Base-by-base conservation (phyloP, 805 yeast genomes). In the Spathaspora gorwiae region DNA sequence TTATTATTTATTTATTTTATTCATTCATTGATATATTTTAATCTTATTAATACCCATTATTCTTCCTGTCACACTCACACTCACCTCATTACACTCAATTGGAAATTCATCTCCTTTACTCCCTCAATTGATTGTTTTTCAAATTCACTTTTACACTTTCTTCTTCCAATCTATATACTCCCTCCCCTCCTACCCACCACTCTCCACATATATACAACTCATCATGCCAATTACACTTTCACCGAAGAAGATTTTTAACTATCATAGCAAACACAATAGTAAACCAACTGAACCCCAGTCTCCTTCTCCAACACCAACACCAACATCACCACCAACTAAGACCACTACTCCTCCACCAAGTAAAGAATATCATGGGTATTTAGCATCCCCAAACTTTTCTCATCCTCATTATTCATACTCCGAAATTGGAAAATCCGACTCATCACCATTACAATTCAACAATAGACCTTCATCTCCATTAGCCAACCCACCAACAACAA, bases 401-500 rank as follows among this genome's bases (percentile, higher is more conserved):
- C 19, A 24, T 27, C 26, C 42, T 26, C 32, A 43, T 36, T 24
- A 15, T 9, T 15, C 11, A 36, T 26, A 35, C 39, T 26, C 39
- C 30, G 31, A 36, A 11, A 26, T 26, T 7, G 14, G 29, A 12
- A 14, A 8, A 5, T 5, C 15, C 11, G 7, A 8, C 11, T 9
- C 9, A 35, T 24, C 26, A 2, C 26, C 37, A n/a, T 3, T 12
- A 10, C n/a, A 29, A 3, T 9, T 29, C 12, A 19, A 19, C 24
- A 37, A 15, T 15, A 26, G 35, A 39, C 34, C 44, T 8, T 12
- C 48, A 15, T 45, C 48, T 11, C 48, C 48, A 26, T 45, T 40
- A 33, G 48, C 45, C 7, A 45, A 45, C 37, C 47, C 47, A 14
- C 46, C 47, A n/a, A 45, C 32, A 27, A 44, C n/a, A n/a, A n/a